Evolutionary conservation across 2,329 filamentous ascomycete species (phyloP).

Genomic region (Drechslerella dactyloides): DNA sequence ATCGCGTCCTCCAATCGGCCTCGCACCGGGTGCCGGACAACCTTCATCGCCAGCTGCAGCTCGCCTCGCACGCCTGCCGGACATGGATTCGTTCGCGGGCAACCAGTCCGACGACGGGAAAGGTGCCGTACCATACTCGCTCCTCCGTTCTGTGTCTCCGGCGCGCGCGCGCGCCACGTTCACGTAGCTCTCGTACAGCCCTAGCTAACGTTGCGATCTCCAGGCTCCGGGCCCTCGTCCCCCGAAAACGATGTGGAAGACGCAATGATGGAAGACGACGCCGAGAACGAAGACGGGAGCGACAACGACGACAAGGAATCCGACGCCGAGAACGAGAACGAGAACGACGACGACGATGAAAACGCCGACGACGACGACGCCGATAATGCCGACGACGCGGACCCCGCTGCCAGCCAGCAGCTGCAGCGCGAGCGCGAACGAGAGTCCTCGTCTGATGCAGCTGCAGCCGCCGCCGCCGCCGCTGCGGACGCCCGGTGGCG

Average conservation of each 20-base stretch:
- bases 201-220: conserved; percentile 19
- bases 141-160: not conserved
- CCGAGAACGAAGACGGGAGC: conserved; percentile 56
- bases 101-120: conserved; percentile 50
- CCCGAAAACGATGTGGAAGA: conserved; percentile 63
- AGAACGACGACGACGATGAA: conserved; percentile 58
- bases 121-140: conserved; percentile 34
- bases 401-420: conserved; percentile 61
- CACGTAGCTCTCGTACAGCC: not conserved
- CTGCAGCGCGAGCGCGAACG: conserved; percentile 64
- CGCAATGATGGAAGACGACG: conserved; percentile 65
- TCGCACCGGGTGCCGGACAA: not conserved
- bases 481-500: conserved; percentile 59
- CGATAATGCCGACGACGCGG: conserved; percentile 64
- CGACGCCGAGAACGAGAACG: conserved; percentile 57
- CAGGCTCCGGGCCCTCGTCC: conserved; percentile 50
- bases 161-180: not conserved
- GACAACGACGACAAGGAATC: conserved; percentile 56
- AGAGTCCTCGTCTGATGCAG: conserved; percentile 53
- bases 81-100: conserved; percentile 47
- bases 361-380: conserved; percentile 60
- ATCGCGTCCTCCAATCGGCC: not conserved
- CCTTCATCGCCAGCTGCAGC: conserved; percentile 6
- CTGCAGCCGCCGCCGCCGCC: conserved; percentile 58
- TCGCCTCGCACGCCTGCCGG: not conserved